These are phyloP conservation scores for Xylariaceae sp. DNA, from an alignment of 2,329 filamentous ascomycete genomes.

Conservation along the genomic window DNA sequence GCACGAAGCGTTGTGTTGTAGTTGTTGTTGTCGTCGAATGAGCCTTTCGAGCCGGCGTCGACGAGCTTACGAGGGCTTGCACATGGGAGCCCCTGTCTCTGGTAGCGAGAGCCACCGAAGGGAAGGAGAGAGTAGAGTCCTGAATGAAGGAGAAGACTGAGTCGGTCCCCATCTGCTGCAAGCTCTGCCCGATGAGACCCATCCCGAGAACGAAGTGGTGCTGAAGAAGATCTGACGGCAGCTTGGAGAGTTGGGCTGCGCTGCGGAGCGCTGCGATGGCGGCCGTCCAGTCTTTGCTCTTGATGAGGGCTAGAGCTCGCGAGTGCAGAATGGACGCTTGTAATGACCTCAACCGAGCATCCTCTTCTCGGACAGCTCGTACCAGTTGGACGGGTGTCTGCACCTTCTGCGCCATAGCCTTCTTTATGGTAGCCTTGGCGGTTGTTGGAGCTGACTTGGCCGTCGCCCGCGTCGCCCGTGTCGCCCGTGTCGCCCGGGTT, in stretches of 20 bases:
- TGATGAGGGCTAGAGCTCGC: constrained; percentile 42
- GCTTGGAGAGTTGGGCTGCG: constrained; percentile 40
- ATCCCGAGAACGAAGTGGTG: constrained; percentile 61
- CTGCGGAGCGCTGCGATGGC: constrained; percentile 52
- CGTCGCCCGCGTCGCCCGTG: constrained; percentile 2
- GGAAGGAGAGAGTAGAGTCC: constrained; percentile 87
- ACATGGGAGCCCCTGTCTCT: constrained; percentile 37
- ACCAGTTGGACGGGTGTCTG: constrained; percentile 9
- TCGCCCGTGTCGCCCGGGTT: constrained; percentile 18
- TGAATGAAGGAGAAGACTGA: constrained; percentile 84
- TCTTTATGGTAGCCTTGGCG: background rate
- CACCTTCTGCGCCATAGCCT: background rate
- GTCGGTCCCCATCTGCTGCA: constrained; percentile 69
- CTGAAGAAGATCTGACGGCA: constrained; percentile 35
- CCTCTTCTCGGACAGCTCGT: constrained; percentile 20
- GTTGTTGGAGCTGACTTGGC: background rate
- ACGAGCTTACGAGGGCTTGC: constrained; percentile 31
- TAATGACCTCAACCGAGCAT: constrained; percentile 34
- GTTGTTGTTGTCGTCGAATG: constrained; percentile 21
- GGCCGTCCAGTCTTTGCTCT: constrained; percentile 50
- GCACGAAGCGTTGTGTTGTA: constrained; percentile 49
- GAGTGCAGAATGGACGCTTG: constrained; percentile 37
- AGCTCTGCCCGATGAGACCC: constrained; percentile 61
- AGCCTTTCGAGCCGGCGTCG: constrained; percentile 32
- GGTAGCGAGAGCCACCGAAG: constrained; percentile 50